Base-by-base conservation (phyloP, 768 basidiomycete genomes). In the Arthromyces matolae region DNA sequence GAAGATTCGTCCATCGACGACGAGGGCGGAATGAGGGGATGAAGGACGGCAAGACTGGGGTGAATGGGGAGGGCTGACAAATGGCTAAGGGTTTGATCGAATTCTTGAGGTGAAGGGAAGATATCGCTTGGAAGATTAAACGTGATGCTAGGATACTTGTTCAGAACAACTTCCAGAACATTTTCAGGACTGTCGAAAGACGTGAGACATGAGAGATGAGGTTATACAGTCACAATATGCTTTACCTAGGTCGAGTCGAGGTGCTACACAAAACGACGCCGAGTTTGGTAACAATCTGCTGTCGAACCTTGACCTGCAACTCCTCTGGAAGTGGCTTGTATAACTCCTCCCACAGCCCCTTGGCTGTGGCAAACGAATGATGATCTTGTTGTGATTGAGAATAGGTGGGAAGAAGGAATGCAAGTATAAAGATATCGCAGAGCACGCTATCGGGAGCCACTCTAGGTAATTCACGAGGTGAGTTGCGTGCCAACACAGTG, bases 11-110 rank as follows among this genome's bases (percentile, higher is more conserved):
- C 47, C 25, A 64, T 62, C 3, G 56, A 47, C 1, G 68, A 59
- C 1, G 59, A 45, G 0, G 81, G 76, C 7, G 80, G 79, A 24
- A 88, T 71, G 13, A 83, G 71, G 1, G 79, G 72, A 25, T 87
- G 77, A 19, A 83, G 51, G 18, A 89, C 69, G 0, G 78, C 82
- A 19, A 87, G 63, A 56, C 81, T 82, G 3, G 77, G 56, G 42
- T 82, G 71, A 28, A 71, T 64, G 1, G 79, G 69, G 13, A 72
- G 70, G 0, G 75, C 62, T 1, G 77, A 69, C 24, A 87, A 65
- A 3, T 51, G 55, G 14, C 64, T 54, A 2, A 83, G 71, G 65
- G 80, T 71, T 1, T 58, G 53, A 20, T 81, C 74, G 14, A 85
- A 64, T 45, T 72, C 71, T 0, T 62, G 56, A 7, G 61, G 55